Base-by-base conservation (phyloP, 345 rosid genomes). In the Eucalyptus rudis region DNA sequence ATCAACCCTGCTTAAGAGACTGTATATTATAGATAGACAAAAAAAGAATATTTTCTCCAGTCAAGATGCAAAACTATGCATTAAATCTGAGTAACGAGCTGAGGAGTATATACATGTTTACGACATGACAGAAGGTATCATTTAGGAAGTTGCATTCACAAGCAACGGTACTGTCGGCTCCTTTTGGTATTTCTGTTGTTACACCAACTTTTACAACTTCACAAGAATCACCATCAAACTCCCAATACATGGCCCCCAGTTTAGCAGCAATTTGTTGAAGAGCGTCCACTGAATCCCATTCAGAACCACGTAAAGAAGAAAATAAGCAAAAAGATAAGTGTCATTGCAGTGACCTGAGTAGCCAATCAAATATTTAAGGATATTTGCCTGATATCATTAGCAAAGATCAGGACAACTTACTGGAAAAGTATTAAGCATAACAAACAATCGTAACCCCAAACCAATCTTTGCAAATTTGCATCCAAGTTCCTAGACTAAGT, bases 191-290 rank as follows among this genome's bases (percentile, higher is more conserved):
- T 36, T 54, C 90, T 49, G 44, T 90, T 15, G 83, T 88, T 83
- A 88, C 33, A 20, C 88, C 91, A 33, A 90, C 90, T 80, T 49
- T 89, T 88, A 87, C 88, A 81, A 91, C 87, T 44, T 87, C 12
- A 88, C 96, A 95, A 52, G 92, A 85, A 79, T 91, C 92, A 27
- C 90, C 94, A 87, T 91, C 89, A 68, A 95, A 95, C 87, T 88
- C 91, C 97, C 93, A 94, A 89, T 91, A 47, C 58, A 71, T 90
- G 7, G 92, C 92, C 43, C 97, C 96, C 96, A 94, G 56, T n/a
- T 94, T 91, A 88, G 49, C 91, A 10, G 90, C 91, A 51, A 93
- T 93, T 90, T 93, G 93, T 62, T 90, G 91, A 62, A 95, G 93
- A 59, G 91, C 94, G 88, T 94, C 92, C 91, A 92, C 96, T 94